A percentile compares a stretch with the other conserved stretches of the same genome.
Evolutionary conservation across 768 basidiomycete genomes (phyloP).

Genomic region (Pleurotus ostreatus): DNA sequence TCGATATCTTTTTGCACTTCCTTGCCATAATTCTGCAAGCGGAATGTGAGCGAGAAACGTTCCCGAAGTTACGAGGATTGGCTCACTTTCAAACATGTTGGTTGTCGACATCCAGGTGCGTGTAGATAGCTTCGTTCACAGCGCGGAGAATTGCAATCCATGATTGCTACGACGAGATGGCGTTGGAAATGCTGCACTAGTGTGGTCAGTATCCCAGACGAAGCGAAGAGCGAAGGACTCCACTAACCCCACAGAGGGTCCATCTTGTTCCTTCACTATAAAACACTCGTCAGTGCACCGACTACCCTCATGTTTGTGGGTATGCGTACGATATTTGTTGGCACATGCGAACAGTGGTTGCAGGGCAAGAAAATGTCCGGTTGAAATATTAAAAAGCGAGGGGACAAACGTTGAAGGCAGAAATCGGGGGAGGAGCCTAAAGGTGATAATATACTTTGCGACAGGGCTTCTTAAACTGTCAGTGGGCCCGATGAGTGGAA

Average conservation of each 20-base stretch:
- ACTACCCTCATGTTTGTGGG: not conserved
- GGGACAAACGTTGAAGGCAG: conserved; percentile 10
- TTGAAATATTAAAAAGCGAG: not conserved
- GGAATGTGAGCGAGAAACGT: not conserved
- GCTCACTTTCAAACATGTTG: conserved; percentile 55
- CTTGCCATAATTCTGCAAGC: conserved; percentile 54
- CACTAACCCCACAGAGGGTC: conserved; percentile 62
- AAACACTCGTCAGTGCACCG: conserved; percentile 10
- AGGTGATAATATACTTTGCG: conserved; percentile 10
- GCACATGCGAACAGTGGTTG: conserved; percentile 47
- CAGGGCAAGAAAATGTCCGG: not conserved
- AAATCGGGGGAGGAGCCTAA: conserved; percentile 13
- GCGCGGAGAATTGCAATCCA: conserved; percentile 62
- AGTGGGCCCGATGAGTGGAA: conserved; percentile 1
- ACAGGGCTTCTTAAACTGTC: conserved; percentile 4
- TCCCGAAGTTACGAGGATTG: not conserved
- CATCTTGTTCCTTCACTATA: conserved; percentile 74
- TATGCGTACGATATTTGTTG: conserved; percentile 67
- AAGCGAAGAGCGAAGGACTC: conserved; percentile 9
- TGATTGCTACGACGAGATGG: conserved; percentile 66
- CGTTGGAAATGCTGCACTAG: conserved; percentile 70
- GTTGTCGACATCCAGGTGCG: conserved; percentile 48
- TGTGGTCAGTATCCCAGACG: not conserved
- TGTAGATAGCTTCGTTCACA: conserved; percentile 67
- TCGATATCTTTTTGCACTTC: conserved; percentile 71